Evolutionary conservation across 1,139 yeast genomes (phyloP).

Genomic region (Spathaspora sp.): DNA sequence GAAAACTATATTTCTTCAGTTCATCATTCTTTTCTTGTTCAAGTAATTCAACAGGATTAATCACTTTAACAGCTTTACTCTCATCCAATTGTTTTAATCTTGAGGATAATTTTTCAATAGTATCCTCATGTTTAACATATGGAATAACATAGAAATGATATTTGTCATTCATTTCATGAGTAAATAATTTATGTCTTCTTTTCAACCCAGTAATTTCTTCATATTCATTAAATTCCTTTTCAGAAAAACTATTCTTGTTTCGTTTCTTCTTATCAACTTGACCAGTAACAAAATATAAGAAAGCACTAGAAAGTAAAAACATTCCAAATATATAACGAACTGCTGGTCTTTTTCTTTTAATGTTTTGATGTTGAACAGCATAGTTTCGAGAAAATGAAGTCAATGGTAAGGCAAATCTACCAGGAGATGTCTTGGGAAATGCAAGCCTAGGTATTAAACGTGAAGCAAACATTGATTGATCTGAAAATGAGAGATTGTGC

Average conservation of each 20-base stretch:
- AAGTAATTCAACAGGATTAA: conserved; percentile 47
- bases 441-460: not conserved
- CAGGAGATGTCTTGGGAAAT: not conserved
- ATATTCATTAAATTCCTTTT: conserved; percentile 56
- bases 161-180: conserved; percentile 24
- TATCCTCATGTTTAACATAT: conserved; percentile 24
- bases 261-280: conserved; percentile 47
- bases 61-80: conserved; percentile 41
- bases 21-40: conserved; percentile 42
- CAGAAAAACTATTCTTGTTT: conserved; percentile 54
- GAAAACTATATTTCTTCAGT: conserved; percentile 38
- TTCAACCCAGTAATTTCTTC: conserved; percentile 54
- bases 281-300: conserved; percentile 52
- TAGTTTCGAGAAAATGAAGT: conserved; percentile 8
- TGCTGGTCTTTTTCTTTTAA: conserved; percentile 30
- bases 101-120: conserved; percentile 20
- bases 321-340: conserved; percentile 50
- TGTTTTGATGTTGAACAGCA: conserved; percentile 10
- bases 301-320: conserved; percentile 51
- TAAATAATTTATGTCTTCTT: conserved; percentile 50
- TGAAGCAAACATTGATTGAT: not conserved
- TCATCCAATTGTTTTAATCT: conserved; percentile 16
- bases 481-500: not conserved
- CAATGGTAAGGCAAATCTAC: not conserved
- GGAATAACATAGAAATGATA: conserved; percentile 49